Evolutionary conservation across 1,284 basidiomycete species (phyloP).

Genomic region (Ustilago tritici): DNA sequence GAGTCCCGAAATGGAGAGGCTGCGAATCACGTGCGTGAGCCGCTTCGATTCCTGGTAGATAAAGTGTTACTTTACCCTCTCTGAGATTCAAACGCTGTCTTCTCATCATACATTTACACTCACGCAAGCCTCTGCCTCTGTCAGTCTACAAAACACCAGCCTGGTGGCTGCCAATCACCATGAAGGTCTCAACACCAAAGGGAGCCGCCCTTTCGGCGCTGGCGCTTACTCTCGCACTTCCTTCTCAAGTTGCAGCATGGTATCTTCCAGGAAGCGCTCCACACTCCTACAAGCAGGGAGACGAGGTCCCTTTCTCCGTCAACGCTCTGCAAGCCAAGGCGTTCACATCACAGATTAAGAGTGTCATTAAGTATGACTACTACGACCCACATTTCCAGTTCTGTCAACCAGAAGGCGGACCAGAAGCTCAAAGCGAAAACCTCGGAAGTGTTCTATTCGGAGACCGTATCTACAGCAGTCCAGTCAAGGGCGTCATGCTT

Average conservation of each 20-base stretch:
- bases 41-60: not conserved
- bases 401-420: slow-evolving; percentile 82
- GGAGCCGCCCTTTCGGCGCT: slow-evolving; percentile 23
- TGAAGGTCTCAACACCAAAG: slow-evolving; percentile 26
- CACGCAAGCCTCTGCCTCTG: not conserved
- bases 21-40: not conserved
- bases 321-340: slow-evolving; percentile 69
- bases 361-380: slow-evolving; percentile 75
- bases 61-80: not conserved
- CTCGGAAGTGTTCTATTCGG: slow-evolving; percentile 94
- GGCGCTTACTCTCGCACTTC: slow-evolving; percentile 21
- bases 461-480: slow-evolving; percentile 91
- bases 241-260: slow-evolving; percentile 54
- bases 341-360: slow-evolving; percentile 61
- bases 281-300: slow-evolving; percentile 66
- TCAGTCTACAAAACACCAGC: not conserved
- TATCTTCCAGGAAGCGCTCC: slow-evolving; percentile 71
- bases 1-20: not conserved
- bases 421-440: slow-evolving; percentile 84
- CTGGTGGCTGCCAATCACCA: not conserved
- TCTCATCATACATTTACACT: not conserved
- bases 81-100: not conserved
- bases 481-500: slow-evolving; percentile 85
- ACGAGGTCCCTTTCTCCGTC: slow-evolving; percentile 68
- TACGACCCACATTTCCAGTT: slow-evolving; percentile 88